phyloP scores from a whole-genome alignment of 768 basidiomycete species.

The Leucosporidium yakuticum region DNA sequence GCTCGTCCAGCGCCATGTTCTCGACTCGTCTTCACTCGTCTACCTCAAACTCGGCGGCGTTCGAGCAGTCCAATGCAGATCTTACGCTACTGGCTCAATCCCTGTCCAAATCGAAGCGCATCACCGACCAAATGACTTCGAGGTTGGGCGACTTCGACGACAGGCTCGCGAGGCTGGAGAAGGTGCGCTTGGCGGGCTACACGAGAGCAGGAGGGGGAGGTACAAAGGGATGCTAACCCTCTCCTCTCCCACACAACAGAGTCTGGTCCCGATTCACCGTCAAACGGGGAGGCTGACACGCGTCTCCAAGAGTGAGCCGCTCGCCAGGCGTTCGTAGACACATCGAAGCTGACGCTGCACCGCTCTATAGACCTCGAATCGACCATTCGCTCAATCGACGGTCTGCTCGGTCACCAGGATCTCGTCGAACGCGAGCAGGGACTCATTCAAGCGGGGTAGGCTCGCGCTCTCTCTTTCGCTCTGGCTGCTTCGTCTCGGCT shows the following conservation, averaged over 20 bases:
- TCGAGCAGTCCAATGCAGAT: slow-evolving; percentile 35
- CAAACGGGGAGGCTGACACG: slow-evolving; percentile 33
- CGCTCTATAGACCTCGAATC: slow-evolving; percentile 32
- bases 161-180: slow-evolving; percentile 36
- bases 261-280: slow-evolving; percentile 37
- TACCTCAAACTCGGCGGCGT: slow-evolving; percentile 16
- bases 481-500: not conserved
- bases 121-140: slow-evolving; percentile 30
- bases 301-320: slow-evolving; percentile 31
- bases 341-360: not conserved
- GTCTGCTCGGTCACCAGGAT: slow-evolving; percentile 35
- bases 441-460: slow-evolving; percentile 30
- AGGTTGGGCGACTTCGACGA: slow-evolving; percentile 36
- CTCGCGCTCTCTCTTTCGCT: not conserved
- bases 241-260: too few relatives aligned
- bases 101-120: slow-evolving; percentile 29
- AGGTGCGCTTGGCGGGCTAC: not conserved
- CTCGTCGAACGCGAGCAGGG: slow-evolving; percentile 37
- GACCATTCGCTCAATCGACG: slow-evolving; percentile 36
- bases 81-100: slow-evolving; percentile 35
- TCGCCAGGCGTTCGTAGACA: too few relatives aligned
- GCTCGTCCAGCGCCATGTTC: too few relatives aligned
- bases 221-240: too few relatives aligned
- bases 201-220: too few relatives aligned
- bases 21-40: not conserved